Base-by-base conservation (phyloP, 495 filamentous ascomycete genomes). In the Neurospora terricola region DNA sequence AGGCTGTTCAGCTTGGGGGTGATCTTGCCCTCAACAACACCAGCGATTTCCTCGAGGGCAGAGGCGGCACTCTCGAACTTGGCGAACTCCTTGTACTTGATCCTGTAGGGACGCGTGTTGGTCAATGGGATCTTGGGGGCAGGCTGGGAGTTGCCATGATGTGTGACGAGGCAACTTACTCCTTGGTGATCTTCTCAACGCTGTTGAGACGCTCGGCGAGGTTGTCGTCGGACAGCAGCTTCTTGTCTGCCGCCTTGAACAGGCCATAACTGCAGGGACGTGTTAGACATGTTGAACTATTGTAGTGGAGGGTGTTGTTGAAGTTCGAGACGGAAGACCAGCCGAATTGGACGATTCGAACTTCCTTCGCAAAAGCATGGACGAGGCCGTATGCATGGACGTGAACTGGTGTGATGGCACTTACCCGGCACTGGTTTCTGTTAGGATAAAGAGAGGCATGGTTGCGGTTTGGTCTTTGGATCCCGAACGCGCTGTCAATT, bases 181-280 rank as follows among this genome's bases (percentile, higher is more conserved):
- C 84, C 77, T 91, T 92, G 77, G 90, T 91, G 70, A 96, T 89
- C 78, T 92, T 93, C 83, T 98, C 94, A 37, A 93, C 90, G 48
- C 91, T 93, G 38, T 89, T 87, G 62, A 91, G 87, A 79, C 97
- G 91, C 54, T 88, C 87, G 37, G 87, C 84, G 74, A 97, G 79
- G 78, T 93, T 89, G 82, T 94, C 91, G 75, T 90, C 89, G 84
- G 97, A 94, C 71, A 99, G 87, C 54, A 98, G 87, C 87, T 97
- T 98, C 88, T 97, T 97, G 90, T 97, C 94, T 82, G 92, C 93
- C 37, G 96, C 92, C 86, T 99, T 98, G 86, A 98, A 92, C 78
- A 99, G 89, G 80, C 94, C 96, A 87, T 97, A 98, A 76, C 85
- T 87, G 75, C 69, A 70, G 48, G 66, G 21, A 59, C 42, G 23